Evolutionary conservation across 371 early-diverging fungal species (phyloP), one percentile per base, ranked within the genome.

Genomic region (Massospora cicadina): DNA sequence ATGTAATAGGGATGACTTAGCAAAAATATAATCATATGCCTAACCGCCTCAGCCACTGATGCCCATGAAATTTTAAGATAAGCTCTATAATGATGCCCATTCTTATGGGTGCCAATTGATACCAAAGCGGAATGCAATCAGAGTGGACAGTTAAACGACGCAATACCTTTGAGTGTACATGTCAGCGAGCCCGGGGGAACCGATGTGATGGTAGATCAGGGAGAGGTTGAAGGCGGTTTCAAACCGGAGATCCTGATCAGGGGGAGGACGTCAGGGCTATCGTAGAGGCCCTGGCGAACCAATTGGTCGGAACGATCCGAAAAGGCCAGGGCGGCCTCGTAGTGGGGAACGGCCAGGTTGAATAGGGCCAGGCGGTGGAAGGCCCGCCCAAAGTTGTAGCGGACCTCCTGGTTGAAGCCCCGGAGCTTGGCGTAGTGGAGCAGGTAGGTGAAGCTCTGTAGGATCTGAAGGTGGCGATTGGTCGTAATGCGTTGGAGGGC

Each of bases 181-280:
- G 57, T 87, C 81, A 2, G 93, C 90, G 60, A 89, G 73, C 21
- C 74, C 79, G 60, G 75, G 65, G 0, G 88, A 77, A 5, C 95
- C 93, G 60, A 79, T 84, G 21, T 76, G 69, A 7, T 58, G 33
- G 55, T 64, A 67, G 23, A 90, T 84, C 55, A 83, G 63, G 55
- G 81, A 75, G 33, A 90, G 69, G 66, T 91, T 91, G 66, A 86
- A 90, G 2, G 91, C 92, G 0, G 88, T 87, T 60, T 90, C 90
- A 21, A 72, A 65, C 58, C 60, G 74, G 33, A 82, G 65, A 58
- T 84, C 77, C 21, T 68, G 30, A 72, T 67, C 71, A 28, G 58
- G 58, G 24, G 24, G 28, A 58, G 3, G 58, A 58, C 13, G 10
- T 26, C 58, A 58, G 28, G 58, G 28, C 24, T 58, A 21, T 26